These are phyloP conservation scores for Salix brachista DNA, from an alignment of 345 rosid species.

Conservation along the genomic window DNA sequence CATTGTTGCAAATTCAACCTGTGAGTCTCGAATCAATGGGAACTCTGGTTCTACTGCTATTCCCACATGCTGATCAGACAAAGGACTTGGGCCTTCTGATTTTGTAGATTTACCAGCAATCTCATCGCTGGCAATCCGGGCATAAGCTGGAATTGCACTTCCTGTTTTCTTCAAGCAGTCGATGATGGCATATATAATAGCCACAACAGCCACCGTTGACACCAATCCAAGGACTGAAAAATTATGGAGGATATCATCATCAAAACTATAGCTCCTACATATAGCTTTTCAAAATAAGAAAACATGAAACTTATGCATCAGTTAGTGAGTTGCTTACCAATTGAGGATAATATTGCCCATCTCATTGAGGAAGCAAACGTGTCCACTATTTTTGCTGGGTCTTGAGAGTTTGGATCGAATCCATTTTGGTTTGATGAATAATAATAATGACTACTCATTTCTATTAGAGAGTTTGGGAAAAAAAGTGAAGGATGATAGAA, in stretches of 20 bases:
- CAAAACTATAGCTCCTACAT: not conserved
- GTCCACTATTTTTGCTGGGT: not conserved
- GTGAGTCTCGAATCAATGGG: not conserved
- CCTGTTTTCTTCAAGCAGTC: slow-evolving; percentile 26
- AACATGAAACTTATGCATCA: not conserved
- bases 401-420: not conserved
- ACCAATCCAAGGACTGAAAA: slow-evolving; percentile 11
- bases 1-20: slow-evolving; percentile 11
- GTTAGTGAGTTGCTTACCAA: not conserved
- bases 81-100: not conserved
- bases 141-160: slow-evolving; percentile 18
- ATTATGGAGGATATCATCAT: not conserved
- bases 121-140: slow-evolving; percentile 4
- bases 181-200: slow-evolving; percentile 15
- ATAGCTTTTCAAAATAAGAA: not conserved
- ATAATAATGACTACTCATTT: too few relatives aligned
- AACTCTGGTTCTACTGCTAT: not conserved
- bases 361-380: not conserved
- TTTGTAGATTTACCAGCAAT: not conserved
- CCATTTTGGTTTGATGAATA: too few relatives aligned
- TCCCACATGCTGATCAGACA: not conserved
- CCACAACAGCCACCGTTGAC: slow-evolving; percentile 9
- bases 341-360: not conserved
- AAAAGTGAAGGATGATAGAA: too few relatives aligned
- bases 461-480: too few relatives aligned